Base-by-base conservation (phyloP, 768 basidiomycete genomes). In the Coprinopsis strossmayeri region DNA sequence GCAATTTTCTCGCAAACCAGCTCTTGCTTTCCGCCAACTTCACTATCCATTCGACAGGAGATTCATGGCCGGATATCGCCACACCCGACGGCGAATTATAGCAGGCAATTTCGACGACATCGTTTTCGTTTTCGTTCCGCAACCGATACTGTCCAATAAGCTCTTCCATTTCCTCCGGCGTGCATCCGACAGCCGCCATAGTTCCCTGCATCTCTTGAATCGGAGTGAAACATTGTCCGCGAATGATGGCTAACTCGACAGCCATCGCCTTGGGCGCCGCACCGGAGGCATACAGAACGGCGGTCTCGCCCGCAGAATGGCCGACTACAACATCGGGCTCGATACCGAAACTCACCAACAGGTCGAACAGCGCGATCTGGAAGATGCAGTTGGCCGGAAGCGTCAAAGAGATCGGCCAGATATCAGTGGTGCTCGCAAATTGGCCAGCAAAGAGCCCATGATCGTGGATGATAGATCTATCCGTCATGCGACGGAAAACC, bases 231-330 rank as follows among this genome's bases (percentile, higher is more conserved):
- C 68, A 64, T 24, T 51, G 48, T n/a, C 71, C 71, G 17, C 73
- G 68, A 34, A 66, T 66, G 41, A 75, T 68, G 1, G 73, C 65
- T 4, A 76, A 52, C 53, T 74, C 70, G 26, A 76, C 44, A 2
- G 70, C 72, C 64, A 72, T 61, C 0, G 61, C 63, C 42, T 67
- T 66, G 0, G 69, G 55, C 1, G 58, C 65, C 3, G 74, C 71
- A 18, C 73, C 72, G 3, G 70, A 72, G 0, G 72, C 67, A 46
- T 72, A 73, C 10, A 75, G 49, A 17, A 74, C 42, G 0, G 69
- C 68, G 0, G 71, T 70, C 52, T 76, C 74, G 10, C 74, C 74
- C 12, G 72, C 71, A n/a, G 74, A 75, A 55, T 75, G 73, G 0
- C 75, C 75, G 4, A 76, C 41, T 13, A 74, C 57, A 4, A 60